A percentile compares a stretch with the other conserved stretches of the same genome.
These are phyloP conservation scores for Volvariella surrecta DNA, from an alignment of 1,284 basidiomycete genomes.

Conservation along the genomic window DNA sequence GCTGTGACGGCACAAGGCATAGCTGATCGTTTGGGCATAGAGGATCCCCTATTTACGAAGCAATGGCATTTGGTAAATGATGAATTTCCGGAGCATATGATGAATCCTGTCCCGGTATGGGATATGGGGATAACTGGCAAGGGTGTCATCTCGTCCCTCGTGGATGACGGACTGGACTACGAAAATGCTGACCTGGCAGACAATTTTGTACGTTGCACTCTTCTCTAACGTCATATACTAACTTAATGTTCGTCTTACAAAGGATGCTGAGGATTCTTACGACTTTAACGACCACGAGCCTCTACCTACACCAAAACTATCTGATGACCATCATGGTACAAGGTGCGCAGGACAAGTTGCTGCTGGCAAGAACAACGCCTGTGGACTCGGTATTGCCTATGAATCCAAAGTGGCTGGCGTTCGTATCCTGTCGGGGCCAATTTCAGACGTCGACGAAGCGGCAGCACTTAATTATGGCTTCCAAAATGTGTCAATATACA, in stretches of 20 bases:
- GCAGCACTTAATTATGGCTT: conserved; percentile 92
- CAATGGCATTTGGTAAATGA: conserved; percentile 95
- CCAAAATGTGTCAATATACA: conserved; percentile 90
- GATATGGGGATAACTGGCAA: conserved; percentile 81
- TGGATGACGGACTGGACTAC: conserved; percentile 96
- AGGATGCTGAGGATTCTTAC: conserved; percentile 89
- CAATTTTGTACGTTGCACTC: conserved; percentile 76
- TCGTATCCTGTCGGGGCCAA: conserved; percentile 94
- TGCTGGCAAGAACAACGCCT: conserved; percentile 93
- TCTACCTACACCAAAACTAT: conserved; percentile 81
- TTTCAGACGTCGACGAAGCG: conserved; percentile 97
- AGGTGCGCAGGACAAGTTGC: conserved; percentile 97
- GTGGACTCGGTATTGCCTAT: conserved; percentile 94
- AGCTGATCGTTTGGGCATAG: conserved; percentile 59
- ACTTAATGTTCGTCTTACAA: too few species aligned
- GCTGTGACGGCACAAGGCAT: conserved; percentile 37
- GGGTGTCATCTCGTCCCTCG: conserved; percentile 82
- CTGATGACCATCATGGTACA: conserved; percentile 95
- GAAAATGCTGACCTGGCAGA: conserved; percentile 79
- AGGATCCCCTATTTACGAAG: conserved; percentile 80
- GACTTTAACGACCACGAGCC: conserved; percentile 95
- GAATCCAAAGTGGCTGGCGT: conserved; percentile 88
- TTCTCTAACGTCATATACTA: conserved; percentile 4
- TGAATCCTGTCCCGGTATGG: conserved; percentile 85
- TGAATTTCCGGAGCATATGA: conserved; percentile 66